Base-by-base conservation (phyloP, 768 basidiomycete genomes). In the Termitomyces sp. region DNA sequence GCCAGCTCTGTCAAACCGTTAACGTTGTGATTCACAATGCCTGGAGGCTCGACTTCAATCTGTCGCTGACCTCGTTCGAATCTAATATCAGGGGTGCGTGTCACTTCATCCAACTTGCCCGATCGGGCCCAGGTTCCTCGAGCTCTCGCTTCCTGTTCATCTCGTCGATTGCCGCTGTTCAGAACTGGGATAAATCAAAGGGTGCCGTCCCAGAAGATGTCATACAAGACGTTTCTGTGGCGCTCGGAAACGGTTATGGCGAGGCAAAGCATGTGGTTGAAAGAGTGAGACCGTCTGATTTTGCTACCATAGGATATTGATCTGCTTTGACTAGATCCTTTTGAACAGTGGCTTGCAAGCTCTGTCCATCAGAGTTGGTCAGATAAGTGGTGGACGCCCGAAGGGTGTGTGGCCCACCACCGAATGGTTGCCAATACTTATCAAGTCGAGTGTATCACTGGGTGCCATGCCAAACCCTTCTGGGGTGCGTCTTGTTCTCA, bases 21-120 rank as follows among this genome's bases (percentile, higher is more conserved):
- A 69, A 68, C 1, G 54, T 63, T 20, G 65, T 75, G n/a, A 67
- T 75, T 0, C 69, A 74, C 54, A 72, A 74, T 42, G 76, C 73
- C 0, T 78, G 74, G 77, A 61, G 67, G 9, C 63, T 79, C 4
- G 70, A 79, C 50, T 78, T 79, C 62, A 77, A 78, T 37, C 57
- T 73, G 9, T 64, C 71, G 0, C 61, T 78, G 3, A 29, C 59
- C 0, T 76, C 76, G 2, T 77, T 72, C 56, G 46, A 47, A n/a
- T 12, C 27, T 12, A 47, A 47, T 2, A 47, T 47, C n/a, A 29
- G 12, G 46, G 27, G 46, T 7, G 26, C 46, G 9, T 29, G 46
- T 29, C 46, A 47, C 46, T 47, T 47, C 27, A 29, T 47, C 16
- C 70, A 75, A 49, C 64, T 72, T 14, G 65, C 65, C 31, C 58